These are phyloP conservation scores for Globisporangium okanoganense DNA, from an alignment of 352 stramenopile genomes.

Conservation along the genomic window DNA sequence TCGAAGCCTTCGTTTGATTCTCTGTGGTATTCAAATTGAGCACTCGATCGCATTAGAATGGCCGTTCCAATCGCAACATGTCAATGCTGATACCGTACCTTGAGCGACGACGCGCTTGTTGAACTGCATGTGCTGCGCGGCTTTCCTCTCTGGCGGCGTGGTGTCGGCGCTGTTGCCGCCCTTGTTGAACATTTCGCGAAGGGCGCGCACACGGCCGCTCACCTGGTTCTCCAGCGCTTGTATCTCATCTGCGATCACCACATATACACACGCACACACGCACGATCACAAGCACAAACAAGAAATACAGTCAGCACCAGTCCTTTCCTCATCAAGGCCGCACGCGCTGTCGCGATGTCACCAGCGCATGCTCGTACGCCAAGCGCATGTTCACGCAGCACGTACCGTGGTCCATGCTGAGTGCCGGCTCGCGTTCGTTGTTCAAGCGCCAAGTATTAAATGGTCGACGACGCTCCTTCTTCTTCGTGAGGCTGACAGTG, in stretches of 20 bases:
- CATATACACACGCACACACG: neutral
- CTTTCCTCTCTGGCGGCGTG: slow-evolving; percentile 9
- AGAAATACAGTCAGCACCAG: neutral
- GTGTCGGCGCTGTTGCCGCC: slow-evolving; percentile 16
- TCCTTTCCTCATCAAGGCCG: neutral
- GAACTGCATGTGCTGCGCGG: slow-evolving; percentile 13
- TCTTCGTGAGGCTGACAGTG: neutral
- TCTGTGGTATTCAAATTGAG: neutral
- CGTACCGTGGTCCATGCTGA: slow-evolving; percentile 24
- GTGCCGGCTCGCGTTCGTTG: neutral
- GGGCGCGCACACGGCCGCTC: slow-evolving; percentile 47
- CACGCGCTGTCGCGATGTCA: neutral
- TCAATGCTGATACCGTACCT: slow-evolving; percentile 8
- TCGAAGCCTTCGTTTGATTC: slow-evolving; percentile 2
- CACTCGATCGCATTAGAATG: neutral
- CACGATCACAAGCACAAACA: neutral
- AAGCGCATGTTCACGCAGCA: neutral
- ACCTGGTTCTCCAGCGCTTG: slow-evolving; percentile 40
- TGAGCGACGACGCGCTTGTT: slow-evolving; percentile 20
- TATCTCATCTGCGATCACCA: slow-evolving; percentile 32
- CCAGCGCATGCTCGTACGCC: neutral
- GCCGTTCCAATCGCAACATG: neutral
- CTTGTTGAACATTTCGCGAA: slow-evolving; percentile 73
- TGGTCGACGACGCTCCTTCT: neutral
- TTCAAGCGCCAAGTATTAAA: neutral